Base-by-base conservation (phyloP, 2,329 filamentous ascomycete genomes). In the Scedosporium boydii region DNA sequence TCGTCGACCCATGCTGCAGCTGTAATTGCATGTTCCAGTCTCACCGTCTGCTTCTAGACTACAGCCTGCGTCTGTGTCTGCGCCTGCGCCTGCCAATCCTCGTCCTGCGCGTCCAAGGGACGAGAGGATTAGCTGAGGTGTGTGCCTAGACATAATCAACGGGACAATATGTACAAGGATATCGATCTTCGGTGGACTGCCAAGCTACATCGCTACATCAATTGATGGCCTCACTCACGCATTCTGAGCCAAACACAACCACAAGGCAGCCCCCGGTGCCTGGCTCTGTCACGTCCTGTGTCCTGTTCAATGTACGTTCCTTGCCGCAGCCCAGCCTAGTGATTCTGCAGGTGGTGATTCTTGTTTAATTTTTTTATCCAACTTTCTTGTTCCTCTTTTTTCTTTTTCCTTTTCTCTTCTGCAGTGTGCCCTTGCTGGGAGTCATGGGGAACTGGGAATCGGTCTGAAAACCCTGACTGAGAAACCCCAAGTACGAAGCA, bases 391-490 rank as follows among this genome's bases (percentile, higher is more conserved):
- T 41, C 42, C 12, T 26, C 51, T 58, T 34, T 0, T 16, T 58
- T 18, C 0, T 18, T n/a, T 48, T n/a, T 62, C 6, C n/a, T 57
- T 27, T 46, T 21, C 44, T 21, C 5, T 38, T 38, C 51, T 56
- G 60, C 46, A 51, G 60, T 34, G 51, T 61, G 60, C n/a, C 29
- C 21, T 18, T 16, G 21, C 14, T 27, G n/a, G 44, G n/a, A 27
- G 48, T 16, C 46, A 48, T 26, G 23, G 48, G 48, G 12, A 12
- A 38, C 34, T 12, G 10, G 34, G 34, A 38, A 3, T 57, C 6
- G 53, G 44, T 48, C 44, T 48, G 44, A 21, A 56, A 55, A 56
- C 46, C 34, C 59, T 61, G 59, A 61, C 27, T 26, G 44, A 55
- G 51, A 55, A 55, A 12, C 18, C 23, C 18, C 2, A 27, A 38